Conservation (phyloP, 1,284 basidiomycete species). For the Fomitiporia mediterranea region DNA sequence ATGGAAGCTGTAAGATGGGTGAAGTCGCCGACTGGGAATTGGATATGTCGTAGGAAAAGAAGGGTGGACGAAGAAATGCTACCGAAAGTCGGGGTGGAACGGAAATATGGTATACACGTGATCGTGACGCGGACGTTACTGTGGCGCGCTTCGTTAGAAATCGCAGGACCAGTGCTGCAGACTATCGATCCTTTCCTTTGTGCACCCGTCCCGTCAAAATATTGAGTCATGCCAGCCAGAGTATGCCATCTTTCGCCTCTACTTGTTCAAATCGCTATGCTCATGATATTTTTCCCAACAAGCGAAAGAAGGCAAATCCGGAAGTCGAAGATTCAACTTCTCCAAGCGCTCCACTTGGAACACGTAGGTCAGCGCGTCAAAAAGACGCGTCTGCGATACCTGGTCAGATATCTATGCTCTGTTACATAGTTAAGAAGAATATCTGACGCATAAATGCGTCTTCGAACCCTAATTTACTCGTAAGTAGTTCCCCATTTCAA, state of each 20-base stretch:
- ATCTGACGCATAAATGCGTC: neutral
- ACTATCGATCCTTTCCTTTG: neutral
- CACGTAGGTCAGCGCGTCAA: constrained; percentile 14
- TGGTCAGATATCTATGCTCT: neutral
- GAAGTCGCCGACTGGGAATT: too few species aligned
- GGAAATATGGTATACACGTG: neutral
- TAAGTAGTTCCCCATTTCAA: neutral
- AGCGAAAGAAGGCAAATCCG: constrained; percentile 10
- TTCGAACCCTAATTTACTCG: neutral
- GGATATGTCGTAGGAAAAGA: too few species aligned
- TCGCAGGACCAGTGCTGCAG: too few species aligned
- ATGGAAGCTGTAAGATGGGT: too few species aligned
- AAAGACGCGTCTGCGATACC: neutral
- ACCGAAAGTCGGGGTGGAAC: neutral
- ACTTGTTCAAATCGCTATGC: neutral
- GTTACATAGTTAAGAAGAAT: neutral
- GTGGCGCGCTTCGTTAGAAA: constrained; percentile 4
- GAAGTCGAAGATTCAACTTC: neutral
- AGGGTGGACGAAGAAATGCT: too few species aligned
- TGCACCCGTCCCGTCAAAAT: neutral
- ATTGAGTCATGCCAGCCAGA: constrained; percentile 7
- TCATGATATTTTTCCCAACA: neutral
- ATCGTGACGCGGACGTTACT: neutral
- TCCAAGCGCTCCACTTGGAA: neutral
- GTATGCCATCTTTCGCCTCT: neutral